Evolutionary conservation across 306 rosid genomes (phyloP), one percentile per base, ranked within the genome.

Genomic region (Lablab purpureus): DNA sequence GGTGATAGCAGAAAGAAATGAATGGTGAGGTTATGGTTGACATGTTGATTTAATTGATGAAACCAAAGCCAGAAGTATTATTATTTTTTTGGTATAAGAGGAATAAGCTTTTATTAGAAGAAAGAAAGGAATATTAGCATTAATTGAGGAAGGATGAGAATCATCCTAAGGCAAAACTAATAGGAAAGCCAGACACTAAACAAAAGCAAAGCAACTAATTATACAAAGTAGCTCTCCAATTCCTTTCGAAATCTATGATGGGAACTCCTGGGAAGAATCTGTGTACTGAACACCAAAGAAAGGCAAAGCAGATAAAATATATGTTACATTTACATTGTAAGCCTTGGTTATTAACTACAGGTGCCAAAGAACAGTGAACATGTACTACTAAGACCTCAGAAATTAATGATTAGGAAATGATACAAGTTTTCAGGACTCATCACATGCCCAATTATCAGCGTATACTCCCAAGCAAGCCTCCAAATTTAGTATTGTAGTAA

Each of bases 11-110:
- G 9, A 13, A 28, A 13, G 9, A 13, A 28, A 28, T 13, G 6
- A 28, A 60, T 27, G 67, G 21, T 1, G 37, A 58, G 2, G 15
- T 58, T 58, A 14, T 58, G 25, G 65, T 13, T 2, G 6, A 6
- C 67, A 28, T 14, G 3, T 27, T 60, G 67, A 28, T 60, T 28
- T 60, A 15, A 14, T 30, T 15, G 67, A 60, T 60, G 67, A 60
- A 60, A 15, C 22, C 67, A 60, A 60, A 27, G 43, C 43, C 22
- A 30, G 67, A 60, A 30, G 22, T 60, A 60, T 59, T 59, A 59
- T 40, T 14, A 30, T 60, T 30, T 30, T 14, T 59, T 30, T 30
- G 32, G 43, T 21, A 30, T 60, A 60, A 15, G 22, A 15, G 9
- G 43, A 60, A 60, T 58, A 58, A 4, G 5, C 64, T 56, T 56